Base-by-base conservation (phyloP, 768 basidiomycete species). In the Russula emetica region DNA sequence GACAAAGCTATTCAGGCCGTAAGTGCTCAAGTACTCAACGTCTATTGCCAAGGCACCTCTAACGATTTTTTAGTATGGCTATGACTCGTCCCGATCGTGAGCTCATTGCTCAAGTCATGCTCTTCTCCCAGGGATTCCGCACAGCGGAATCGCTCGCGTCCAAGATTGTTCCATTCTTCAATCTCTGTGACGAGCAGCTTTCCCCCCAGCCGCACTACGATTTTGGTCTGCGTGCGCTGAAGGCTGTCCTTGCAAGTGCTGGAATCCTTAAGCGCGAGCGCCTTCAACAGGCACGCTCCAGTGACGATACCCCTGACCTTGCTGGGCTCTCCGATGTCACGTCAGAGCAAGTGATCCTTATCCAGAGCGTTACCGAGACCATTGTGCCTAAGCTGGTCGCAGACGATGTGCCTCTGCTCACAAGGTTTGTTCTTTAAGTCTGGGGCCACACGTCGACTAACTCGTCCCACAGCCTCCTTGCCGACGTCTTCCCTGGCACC, bases 91-190 rank as follows among this genome's bases (percentile, higher is more conserved):
- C 97, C 28, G 97, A 98, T 74, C 87, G 94, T 64, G 96, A 99
- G 74, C 87, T 99, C 54, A 99, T 99, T 71, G 97, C 97, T 4
- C 97, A 99, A 77, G 97, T 99, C 73, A 94, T 98, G 92, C 79
- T 99, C 52, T 98, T 98, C 79, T 98, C 97, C 22, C 97, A 98
- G 78, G 97, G 97, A 66, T 99, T 98, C 85, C 86, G 97, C 44
- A 94, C 94, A 14, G 97, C 97, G 8, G 97, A 99, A 75, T 89
- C 86, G 0, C 83, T 99, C n/a, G 97, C 97, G 1, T 93, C 93
- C 60, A 98, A 98, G 76, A 92, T 98, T 63, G 97, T 99, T 13
- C 97, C 97, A 0, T 98, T 99, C 81, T 99, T 99, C 83, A 96
- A 96, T 74, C 88, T 99, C 60, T 99, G 97, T 68, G 88, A 94